Evolutionary conservation across 805 yeast genomes (phyloP), one percentile per base, ranked within the genome.

Genomic region (Nakazawaea populi): DNA sequence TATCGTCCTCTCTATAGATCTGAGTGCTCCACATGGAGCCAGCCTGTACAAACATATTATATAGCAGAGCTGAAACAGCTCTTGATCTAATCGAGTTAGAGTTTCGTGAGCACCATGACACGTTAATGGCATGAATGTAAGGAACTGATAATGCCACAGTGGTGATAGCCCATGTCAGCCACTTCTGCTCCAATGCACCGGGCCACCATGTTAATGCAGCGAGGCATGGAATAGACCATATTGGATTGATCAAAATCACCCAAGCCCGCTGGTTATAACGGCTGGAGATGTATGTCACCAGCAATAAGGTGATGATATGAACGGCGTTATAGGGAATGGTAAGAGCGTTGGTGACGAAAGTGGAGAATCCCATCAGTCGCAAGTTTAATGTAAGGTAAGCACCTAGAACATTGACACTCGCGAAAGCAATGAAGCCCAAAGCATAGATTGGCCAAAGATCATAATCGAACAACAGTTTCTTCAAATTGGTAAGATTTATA

Each of bases 61-160:
- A 83, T 44, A 85, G 52, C 0, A 89, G 82, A 0, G 88, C 79
- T 11, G 85, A 74, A 4, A 85, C 81, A 0, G 89, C 78, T 56
- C 91, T 69, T 2, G 80, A 68, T n/a, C 83, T 66, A 30, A 85
- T 85, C 1, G 84, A 72, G 61, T 80, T 77, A 8, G 88, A 74
- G 57, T 83, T 83, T 31, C 77, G 63, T 0, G 89, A 82, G 51
- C 80, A 75, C 82, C 87, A 80, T 30, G 78, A 68, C 30, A 80
- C 83, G 53, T 76, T 67, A 46, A 83, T 64, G 1, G 86, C 79
- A 65, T 79, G 80, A n/a, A 75, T 66, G 41, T 73, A 72, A 0
- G 82, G 78, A 37, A 72, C 68, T 28, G 74, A 75, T 37, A 79
- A 60, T 4, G 55, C 37, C 44, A 65, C 41, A 2, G 64, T 61